Evolutionary conservation across 495 filamentous ascomycete species (phyloP).

Genomic region (Neurospora tetraspora): DNA sequence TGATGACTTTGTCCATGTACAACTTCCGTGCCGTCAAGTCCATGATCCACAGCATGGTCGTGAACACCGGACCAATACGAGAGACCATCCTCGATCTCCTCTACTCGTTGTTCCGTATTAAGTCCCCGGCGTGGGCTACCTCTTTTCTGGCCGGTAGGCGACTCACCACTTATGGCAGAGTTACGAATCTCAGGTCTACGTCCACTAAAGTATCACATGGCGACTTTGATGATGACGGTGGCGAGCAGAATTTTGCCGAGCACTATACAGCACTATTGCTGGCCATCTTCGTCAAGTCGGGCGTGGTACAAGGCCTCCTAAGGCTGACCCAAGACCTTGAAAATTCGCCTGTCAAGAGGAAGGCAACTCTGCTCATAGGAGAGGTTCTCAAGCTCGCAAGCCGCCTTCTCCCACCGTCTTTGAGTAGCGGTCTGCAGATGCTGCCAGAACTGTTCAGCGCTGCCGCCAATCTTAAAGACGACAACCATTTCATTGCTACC

Average conservation of each 20-base stretch:
- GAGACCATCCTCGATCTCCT: slow-evolving; percentile 75
- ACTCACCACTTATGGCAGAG: slow-evolving; percentile 87
- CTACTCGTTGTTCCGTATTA: slow-evolving; percentile 86
- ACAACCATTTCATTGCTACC: slow-evolving; percentile 69
- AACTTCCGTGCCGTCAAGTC: slow-evolving; percentile 74
- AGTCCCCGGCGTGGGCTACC: slow-evolving; percentile 90
- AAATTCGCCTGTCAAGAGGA: slow-evolving; percentile 68
- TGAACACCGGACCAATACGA: slow-evolving; percentile 55
- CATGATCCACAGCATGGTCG: slow-evolving; percentile 67
- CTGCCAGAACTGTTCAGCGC: slow-evolving; percentile 71
- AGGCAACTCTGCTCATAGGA: slow-evolving; percentile 80
- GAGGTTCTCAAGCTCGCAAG: slow-evolving; percentile 85
- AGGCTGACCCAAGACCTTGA: slow-evolving; percentile 59
- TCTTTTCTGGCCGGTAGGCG: slow-evolving; percentile 88
- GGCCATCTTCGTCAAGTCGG: slow-evolving; percentile 74
- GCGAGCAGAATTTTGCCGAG: slow-evolving; percentile 73
- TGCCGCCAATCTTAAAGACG: slow-evolving; percentile 57
- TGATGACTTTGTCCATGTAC: slow-evolving; percentile 78
- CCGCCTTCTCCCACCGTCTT: slow-evolving; percentile 65
- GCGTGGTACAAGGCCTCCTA: slow-evolving; percentile 68
- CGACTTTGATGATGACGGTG: slow-evolving; percentile 52
- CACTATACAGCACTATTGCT: slow-evolving; percentile 90
- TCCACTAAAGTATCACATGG: slow-evolving; percentile 33
- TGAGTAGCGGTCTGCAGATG: slow-evolving; percentile 73
- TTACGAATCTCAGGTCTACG: slow-evolving; percentile 68